Evolutionary conservation across 129 eudicot species (phyloP), one percentile per base, ranked within the genome.

Genomic region (Silybum marianum): DNA sequence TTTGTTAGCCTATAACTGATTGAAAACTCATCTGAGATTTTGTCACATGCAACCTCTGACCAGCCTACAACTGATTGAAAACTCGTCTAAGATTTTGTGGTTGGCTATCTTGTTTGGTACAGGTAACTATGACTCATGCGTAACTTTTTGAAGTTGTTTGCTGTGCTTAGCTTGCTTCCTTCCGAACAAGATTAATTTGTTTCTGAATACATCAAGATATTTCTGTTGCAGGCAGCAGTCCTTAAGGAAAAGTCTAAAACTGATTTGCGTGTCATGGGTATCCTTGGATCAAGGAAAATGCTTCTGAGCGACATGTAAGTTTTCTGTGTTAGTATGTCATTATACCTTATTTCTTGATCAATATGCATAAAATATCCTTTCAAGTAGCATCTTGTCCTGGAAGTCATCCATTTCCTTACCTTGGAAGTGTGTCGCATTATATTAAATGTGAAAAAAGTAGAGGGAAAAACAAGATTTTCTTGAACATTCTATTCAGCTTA

Each of bases 231-330:
- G 99, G 90, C 93, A 84, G 97, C 99, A 65, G 85, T 85, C 68
- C 90, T 95, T 73, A 95, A 95, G 92, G 99, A 91, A 75, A 90
- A 92, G 63, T 92, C 88, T 16, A 90, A 92, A 71, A 92, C 90
- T 74, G 99, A 95, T 77, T 82, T 95, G 85, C 99, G 99, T 74
- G 98, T 92, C 32, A 88, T 95, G 99, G 99, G 99, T 48, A 89
- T 95, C 71, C 91, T 90, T 58, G 93, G 99, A 83, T 85, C 97
- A 39, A 82, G 81, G 77, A 86, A 76, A 82, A 95, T 95, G 99
- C 86, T 95, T 74, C 77, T 95, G 86, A 92, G 95, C 83, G 97
- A 95, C 63, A 83, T 48, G 99, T 95, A 89, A 84, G 99, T 81
- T 74, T 78, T 48, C 38, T 9, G 63, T 72, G 24, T 85, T 65